Percentiles rank a stretch among this genome's conserved stretches.
These are phyloP conservation scores for Fonsecaea pedrosoi DNA, from an alignment of 2,329 filamentous ascomycete genomes.

Conservation along the genomic window DNA sequence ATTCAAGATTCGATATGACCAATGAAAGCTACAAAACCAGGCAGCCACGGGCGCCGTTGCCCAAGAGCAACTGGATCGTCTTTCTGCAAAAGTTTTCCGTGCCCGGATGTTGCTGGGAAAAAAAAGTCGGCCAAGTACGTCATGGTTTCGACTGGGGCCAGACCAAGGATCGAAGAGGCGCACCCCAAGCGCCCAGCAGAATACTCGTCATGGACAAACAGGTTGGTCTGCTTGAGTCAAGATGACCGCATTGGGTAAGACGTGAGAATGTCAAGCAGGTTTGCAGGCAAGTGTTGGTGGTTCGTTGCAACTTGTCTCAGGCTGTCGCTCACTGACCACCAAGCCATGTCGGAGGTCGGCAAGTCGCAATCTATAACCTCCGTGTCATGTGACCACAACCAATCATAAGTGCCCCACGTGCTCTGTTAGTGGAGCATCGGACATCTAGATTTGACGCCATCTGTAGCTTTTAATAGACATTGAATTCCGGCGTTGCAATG, in stretches of 20 bases:
- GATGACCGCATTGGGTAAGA: conserved; percentile 16
- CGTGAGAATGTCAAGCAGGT: not conserved
- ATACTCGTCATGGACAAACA: not conserved
- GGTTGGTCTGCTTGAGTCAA: not conserved
- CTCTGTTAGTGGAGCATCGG: conserved; percentile 1
- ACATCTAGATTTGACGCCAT: conserved; percentile 24
- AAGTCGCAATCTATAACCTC: conserved; percentile 25
- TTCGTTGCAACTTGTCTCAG: conserved; percentile 19
- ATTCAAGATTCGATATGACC: not conserved
- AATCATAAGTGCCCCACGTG: conserved; percentile 26
- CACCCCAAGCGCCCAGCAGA: not conserved
- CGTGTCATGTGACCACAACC: conserved; percentile 29
- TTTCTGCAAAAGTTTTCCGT: conserved; percentile 6
- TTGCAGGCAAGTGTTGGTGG: conserved; percentile 9
- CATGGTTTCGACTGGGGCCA: conserved; percentile 1
- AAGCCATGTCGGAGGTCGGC: conserved; percentile 26
- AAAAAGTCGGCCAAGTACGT: not conserved
- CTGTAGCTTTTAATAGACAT: conserved; percentile 27
- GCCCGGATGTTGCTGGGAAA: not conserved
- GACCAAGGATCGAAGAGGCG: not conserved
- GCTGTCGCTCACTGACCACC: not conserved
- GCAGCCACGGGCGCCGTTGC: not conserved
- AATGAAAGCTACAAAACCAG: not conserved
- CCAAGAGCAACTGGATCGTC: not conserved
- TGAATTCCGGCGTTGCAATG: conserved; percentile 7